Conservation (phyloP, 1,284 basidiomycete genomes). For the Leccinum solheimii region DNA sequence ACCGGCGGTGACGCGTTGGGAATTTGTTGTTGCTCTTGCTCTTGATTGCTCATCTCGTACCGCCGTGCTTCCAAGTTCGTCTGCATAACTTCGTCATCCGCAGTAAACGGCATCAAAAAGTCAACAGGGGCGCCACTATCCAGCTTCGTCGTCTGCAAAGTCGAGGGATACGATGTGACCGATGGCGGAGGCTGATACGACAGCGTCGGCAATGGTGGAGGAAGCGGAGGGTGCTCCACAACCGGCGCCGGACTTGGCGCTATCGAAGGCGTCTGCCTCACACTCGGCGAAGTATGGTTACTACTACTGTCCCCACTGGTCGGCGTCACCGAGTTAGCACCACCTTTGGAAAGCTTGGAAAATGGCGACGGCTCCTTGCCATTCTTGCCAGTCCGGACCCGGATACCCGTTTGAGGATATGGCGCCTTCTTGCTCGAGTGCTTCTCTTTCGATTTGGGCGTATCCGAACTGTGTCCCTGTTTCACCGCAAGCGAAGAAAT, state of each 20-base stretch:
- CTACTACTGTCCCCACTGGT: not conserved
- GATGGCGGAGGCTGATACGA: slow-evolving; percentile 1
- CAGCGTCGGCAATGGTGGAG: slow-evolving; percentile 13
- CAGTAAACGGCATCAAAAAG: slow-evolving; percentile 27
- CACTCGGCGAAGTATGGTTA: slow-evolving; percentile 10
- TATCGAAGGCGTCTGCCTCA: slow-evolving; percentile 15
- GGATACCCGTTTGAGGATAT: slow-evolving; percentile 45
- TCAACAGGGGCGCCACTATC: slow-evolving; percentile 21
- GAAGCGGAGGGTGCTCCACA: slow-evolving; percentile 13
- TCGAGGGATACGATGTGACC: slow-evolving; percentile 11
- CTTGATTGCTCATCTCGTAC: slow-evolving; percentile 25
- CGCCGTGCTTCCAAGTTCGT: slow-evolving; percentile 21
- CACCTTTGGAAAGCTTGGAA: slow-evolving; percentile 14
- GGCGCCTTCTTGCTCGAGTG: slow-evolving; percentile 37
- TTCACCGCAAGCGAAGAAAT: slow-evolving; percentile 11
- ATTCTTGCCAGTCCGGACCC: slow-evolving; percentile 42
- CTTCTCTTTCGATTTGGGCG: slow-evolving; percentile 35
- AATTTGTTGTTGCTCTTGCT: slow-evolving; percentile 11
- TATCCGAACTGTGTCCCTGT: slow-evolving; percentile 15
- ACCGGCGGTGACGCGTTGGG: slow-evolving; percentile 9
- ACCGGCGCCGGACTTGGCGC: slow-evolving; percentile 14
- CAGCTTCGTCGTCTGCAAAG: slow-evolving; percentile 16
- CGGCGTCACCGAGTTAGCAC: not conserved
- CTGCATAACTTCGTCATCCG: slow-evolving; percentile 24
- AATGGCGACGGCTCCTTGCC: slow-evolving; percentile 19